phyloP scores from a whole-genome alignment of 352 stramenopile genomes.

The Phytophthora megakarya region DNA sequence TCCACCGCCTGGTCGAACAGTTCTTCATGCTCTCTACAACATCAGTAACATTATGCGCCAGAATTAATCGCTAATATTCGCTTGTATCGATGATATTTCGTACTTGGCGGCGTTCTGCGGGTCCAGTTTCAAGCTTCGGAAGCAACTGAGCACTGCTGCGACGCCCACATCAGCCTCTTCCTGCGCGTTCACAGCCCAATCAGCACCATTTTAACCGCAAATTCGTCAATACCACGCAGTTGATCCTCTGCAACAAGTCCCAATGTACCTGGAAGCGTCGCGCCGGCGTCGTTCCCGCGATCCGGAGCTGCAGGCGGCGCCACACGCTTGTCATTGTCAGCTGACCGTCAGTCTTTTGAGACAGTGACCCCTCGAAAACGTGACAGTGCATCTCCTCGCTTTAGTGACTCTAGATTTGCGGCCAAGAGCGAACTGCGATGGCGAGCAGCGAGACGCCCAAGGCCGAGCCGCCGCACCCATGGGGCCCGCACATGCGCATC shows the following conservation, averaged over 20 bases:
- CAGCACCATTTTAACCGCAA: background rate
- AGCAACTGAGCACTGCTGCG: slow-evolving; percentile 79
- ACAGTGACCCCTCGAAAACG: background rate
- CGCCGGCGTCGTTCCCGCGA: slow-evolving; percentile 77
- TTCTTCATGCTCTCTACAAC: slow-evolving; percentile 61
- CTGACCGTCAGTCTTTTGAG: no score
- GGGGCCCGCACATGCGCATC: slow-evolving; percentile 81
- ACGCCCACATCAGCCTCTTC: slow-evolving; percentile 84
- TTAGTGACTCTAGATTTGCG: slow-evolving; percentile 22
- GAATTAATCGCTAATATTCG: background rate
- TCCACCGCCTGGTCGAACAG: slow-evolving; percentile 80
- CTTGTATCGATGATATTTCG: background rate
- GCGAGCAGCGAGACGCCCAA: slow-evolving; percentile 33
- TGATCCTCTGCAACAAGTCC: background rate
- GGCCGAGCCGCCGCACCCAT: slow-evolving; percentile 58
- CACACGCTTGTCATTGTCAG: slow-evolving; percentile 68
- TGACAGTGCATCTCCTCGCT: slow-evolving; percentile 8
- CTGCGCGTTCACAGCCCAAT: slow-evolving; percentile 36
- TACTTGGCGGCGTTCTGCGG: slow-evolving; percentile 54
- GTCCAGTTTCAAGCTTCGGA: slow-evolving; percentile 65
- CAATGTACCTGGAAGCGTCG: slow-evolving; percentile 74
- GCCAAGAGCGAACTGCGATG: slow-evolving; percentile 19
- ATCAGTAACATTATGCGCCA: background rate
- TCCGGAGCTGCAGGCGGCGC: slow-evolving; percentile 77
- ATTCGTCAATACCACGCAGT: background rate